Base-by-base conservation (phyloP, 2,329 filamentous ascomycete species). In the Zymoseptoria ardabiliae region DNA sequence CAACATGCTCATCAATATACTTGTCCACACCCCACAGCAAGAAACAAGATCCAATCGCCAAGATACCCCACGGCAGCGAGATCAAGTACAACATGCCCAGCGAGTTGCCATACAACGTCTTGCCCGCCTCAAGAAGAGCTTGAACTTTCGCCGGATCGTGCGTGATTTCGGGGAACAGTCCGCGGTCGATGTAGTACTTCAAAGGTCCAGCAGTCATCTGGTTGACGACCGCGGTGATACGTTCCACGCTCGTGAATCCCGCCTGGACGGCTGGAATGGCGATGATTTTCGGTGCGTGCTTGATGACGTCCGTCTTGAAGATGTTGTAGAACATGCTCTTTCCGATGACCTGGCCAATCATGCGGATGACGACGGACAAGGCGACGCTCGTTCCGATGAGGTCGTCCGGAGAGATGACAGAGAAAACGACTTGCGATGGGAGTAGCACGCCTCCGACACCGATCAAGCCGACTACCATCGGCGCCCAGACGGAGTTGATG, bases 381-480 rank as follows among this genome's bases (percentile, higher is more conserved):
- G 86, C 84, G 1, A 85, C 82, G 53, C 87, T 79, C 4, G 85
- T 88, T 9, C 84, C 86, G 62, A 89, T 88, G 5, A 88, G 77
- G 59, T 88, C 85, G 66, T 85, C 82, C 0, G 85, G 85, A 59
- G 84, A 87, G 64, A 88, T 83, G 64, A 88, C 86, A 11, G 83
- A 85, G n/a, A 83, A 63, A 59, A 88, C 85, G 64, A 88, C 85
- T 1, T 82, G 84, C 1, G 82, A 81, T 0, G 85, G 86, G 11
- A 89, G 81, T n/a, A 88, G 80, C 53, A 88, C 85, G 1, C 83
- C 86, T 6, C 85, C 86, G 4, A 87, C 82, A 17, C 85, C 85
- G 9, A 87, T 72, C 4, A 82, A 81, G 1, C 84, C 83, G 13
- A 88, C 68, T 19, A 82, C 74, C 25, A 87, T 76, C 17, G 86